Evolutionary conservation across 768 basidiomycete species (phyloP).

Genomic region (Phanerochaete carnosa): DNA sequence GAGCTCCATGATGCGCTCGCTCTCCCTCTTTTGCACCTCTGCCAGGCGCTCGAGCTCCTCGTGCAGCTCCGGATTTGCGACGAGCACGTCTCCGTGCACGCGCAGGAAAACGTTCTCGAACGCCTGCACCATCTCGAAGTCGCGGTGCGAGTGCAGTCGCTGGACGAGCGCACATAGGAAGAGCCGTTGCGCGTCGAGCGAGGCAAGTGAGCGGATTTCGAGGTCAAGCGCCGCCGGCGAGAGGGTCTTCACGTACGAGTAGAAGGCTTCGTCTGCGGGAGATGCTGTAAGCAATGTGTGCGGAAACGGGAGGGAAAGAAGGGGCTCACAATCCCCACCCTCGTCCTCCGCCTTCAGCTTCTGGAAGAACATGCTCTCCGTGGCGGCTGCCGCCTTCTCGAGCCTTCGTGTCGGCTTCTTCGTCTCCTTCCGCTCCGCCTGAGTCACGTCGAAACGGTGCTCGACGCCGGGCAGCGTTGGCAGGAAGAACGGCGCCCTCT

Average conservation of each 20-base stretch:
- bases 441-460: conserved; percentile 65
- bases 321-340: conserved; percentile 68
- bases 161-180: conserved; percentile 75
- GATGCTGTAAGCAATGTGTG: background rate
- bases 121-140: conserved; percentile 95
- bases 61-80: conserved; percentile 65
- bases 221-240: conserved; percentile 91
- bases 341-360: conserved; percentile 53
- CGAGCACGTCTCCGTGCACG: conserved; percentile 78
- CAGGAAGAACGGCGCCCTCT: conserved; percentile 96
- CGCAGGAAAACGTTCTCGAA: conserved; percentile 81
- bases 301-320: background rate
- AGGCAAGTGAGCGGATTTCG: conserved; percentile 77
- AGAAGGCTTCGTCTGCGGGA: conserved; percentile 71
- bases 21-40: conserved; percentile 72
- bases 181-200: conserved; percentile 54
- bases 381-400: conserved; percentile 45
- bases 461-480: conserved; percentile 90
- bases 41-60: conserved; percentile 54
- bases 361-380: conserved; percentile 70
- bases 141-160: conserved; percentile 74
- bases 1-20: conserved; percentile 71
- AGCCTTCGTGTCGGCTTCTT: conserved; percentile 46
- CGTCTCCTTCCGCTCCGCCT: conserved; percentile 34
- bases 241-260: conserved; percentile 78